Evolutionary conservation across 2,329 filamentous ascomycete genomes (phyloP).

Genomic region (Penicillium sp.): DNA sequence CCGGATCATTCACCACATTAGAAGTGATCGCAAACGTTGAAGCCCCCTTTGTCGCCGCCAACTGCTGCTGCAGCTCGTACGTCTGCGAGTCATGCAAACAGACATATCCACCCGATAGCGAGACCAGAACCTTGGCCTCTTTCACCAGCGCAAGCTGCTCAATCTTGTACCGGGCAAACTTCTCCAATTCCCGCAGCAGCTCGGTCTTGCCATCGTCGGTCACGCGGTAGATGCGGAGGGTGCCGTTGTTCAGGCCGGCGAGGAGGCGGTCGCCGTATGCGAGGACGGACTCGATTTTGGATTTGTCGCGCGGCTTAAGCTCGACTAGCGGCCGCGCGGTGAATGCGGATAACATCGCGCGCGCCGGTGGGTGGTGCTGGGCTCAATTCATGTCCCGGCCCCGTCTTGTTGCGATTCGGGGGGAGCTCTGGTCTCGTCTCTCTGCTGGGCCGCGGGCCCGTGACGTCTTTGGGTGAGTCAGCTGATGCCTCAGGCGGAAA

Average conservation of each 20-base stretch:
- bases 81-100: slow-evolving; percentile 87
- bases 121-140: slow-evolving; percentile 87
- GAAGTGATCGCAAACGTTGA: slow-evolving; percentile 90
- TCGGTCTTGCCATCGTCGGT: slow-evolving; percentile 68
- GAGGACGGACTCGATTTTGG: slow-evolving; percentile 92
- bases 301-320: slow-evolving; percentile 93
- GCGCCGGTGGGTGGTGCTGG: slow-evolving; percentile 19
- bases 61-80: slow-evolving; percentile 77
- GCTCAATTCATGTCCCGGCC: slow-evolving; percentile 21
- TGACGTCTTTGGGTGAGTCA: slow-evolving; percentile 15
- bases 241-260: slow-evolving; percentile 87
- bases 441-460: slow-evolving; percentile 18
- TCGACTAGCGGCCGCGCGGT: slow-evolving; percentile 95
- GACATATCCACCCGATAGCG: slow-evolving; percentile 84
- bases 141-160: slow-evolving; percentile 96
- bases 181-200: slow-evolving; percentile 86
- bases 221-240: slow-evolving; percentile 85
- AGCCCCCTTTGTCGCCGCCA: slow-evolving; percentile 83
- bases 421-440: slow-evolving; percentile 9
- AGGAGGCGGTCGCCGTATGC: slow-evolving; percentile 91
- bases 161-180: slow-evolving; percentile 85
- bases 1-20: slow-evolving; percentile 87
- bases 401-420: slow-evolving; percentile 10
- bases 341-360: slow-evolving; percentile 89
- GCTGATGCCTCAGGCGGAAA: slow-evolving; percentile 1